Evolutionary conservation across 2,329 filamentous ascomycete genomes (phyloP).

Genomic region (Cylindrodendrum hubeiense): DNA sequence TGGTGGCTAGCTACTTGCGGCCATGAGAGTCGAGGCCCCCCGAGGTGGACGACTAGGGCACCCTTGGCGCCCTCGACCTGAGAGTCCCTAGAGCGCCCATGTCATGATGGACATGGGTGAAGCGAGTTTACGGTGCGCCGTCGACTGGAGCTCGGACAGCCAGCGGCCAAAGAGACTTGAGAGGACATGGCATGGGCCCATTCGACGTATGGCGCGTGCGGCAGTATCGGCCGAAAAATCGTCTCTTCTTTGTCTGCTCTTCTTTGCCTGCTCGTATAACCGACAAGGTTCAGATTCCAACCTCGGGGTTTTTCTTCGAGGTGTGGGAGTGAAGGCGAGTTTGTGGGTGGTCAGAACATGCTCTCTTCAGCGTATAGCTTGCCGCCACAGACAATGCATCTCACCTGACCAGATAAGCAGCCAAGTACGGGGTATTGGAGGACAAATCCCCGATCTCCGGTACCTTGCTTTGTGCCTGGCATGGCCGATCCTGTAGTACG

Average conservation of each 20-base stretch:
- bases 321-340: too few relatives aligned
- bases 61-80: neutral
- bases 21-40: constrained; percentile 12
- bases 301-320: too few relatives aligned
- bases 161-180: neutral
- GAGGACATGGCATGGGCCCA: constrained; percentile 26
- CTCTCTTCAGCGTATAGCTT: neutral
- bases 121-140: neutral
- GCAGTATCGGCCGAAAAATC: constrained; percentile 18
- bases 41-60: neutral
- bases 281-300: neutral
- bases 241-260: constrained; percentile 14
- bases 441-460: neutral
- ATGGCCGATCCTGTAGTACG: neutral
- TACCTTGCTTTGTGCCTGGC: neutral
- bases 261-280: constrained; percentile 11
- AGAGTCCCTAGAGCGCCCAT: neutral
- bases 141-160: neutral
- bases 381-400: neutral
- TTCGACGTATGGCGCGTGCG: constrained; percentile 9
- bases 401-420: neutral
- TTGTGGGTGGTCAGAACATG: neutral
- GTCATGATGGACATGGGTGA: neutral
- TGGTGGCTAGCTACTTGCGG: neutral
- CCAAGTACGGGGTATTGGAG: neutral